Percentiles rank a stretch among this genome's conserved stretches.
Conservation (phyloP, 2,329 filamentous ascomycete species). For the Dothiorella sarmentorum region DNA sequence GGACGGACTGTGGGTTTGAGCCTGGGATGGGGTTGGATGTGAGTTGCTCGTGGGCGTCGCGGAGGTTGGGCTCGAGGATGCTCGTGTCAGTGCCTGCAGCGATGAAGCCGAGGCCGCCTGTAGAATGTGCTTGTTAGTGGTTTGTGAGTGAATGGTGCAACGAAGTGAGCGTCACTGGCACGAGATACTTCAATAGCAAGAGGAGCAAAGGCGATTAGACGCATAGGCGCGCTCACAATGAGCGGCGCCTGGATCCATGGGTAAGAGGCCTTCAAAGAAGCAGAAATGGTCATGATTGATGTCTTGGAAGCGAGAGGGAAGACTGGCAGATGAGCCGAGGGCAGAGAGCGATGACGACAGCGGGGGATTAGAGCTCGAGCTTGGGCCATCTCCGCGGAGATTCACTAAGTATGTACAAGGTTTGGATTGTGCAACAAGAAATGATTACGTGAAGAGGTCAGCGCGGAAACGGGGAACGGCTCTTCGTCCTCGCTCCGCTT, state of each 20-base stretch:
- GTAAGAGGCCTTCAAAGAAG: conserved; percentile 34
- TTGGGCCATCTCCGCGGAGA: conserved; percentile 11
- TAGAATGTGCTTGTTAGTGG: not conserved
- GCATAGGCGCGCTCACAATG: conserved; percentile 66
- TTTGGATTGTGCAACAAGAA: not conserved
- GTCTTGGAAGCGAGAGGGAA: not conserved
- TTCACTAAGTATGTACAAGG: no score
- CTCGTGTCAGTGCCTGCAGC: conserved; percentile 43
- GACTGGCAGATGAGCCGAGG: not conserved
- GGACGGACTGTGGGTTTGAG: conserved; percentile 24
- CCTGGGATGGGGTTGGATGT: conserved; percentile 32
- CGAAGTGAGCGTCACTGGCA: conserved; percentile 38
- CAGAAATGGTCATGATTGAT: not conserved
- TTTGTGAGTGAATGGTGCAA: not conserved
- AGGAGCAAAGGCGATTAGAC: conserved; percentile 54
- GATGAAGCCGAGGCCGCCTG: conserved; percentile 48
- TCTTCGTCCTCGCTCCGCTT: no score
- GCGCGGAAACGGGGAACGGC: no score
- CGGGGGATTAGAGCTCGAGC: not conserved
- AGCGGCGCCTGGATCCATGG: conserved; percentile 59
- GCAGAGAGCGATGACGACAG: not conserved
- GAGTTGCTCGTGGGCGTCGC: conserved; percentile 21
- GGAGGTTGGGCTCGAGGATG: conserved; percentile 32
- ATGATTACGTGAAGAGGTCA: no score
- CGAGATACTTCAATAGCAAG: conserved; percentile 60